A percentile compares a stretch with the other conserved stretches of the same genome.
Conservation (phyloP, 495 filamentous ascomycete genomes). For the Acidomyces sp. region DNA sequence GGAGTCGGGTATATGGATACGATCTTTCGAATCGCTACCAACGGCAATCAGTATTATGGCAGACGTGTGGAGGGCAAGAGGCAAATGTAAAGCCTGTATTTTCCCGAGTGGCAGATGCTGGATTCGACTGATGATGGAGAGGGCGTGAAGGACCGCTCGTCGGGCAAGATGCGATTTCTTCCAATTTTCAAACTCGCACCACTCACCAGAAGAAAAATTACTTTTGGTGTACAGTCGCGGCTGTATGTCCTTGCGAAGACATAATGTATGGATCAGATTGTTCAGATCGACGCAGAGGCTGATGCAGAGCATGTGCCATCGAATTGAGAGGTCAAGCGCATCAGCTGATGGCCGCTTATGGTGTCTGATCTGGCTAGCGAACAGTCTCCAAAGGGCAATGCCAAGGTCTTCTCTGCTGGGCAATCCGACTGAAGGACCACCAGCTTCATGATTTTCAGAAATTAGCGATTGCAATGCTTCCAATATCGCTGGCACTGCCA, state of each 20-base stretch:
- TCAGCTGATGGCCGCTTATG: neutral
- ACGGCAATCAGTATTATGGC: neutral
- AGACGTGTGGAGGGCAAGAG: neutral
- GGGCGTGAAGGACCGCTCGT: neutral
- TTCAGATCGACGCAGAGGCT: neutral
- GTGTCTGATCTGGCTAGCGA: neutral
- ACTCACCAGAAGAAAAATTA: neutral
- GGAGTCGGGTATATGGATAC: neutral
- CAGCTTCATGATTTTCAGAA: neutral
- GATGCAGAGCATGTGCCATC: neutral
- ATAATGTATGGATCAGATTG: neutral
- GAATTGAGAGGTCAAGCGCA: neutral
- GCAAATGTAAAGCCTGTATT: neutral
- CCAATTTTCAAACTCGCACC: neutral
- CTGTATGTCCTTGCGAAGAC: neutral
- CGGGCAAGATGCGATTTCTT: neutral
- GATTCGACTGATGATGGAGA: neutral
- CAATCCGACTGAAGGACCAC: neutral
- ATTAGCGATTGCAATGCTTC: neutral
- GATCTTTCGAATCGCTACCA: neutral
- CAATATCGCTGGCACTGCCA: neutral
- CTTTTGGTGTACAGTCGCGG: neutral
- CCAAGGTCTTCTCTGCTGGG: neutral
- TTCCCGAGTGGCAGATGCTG: neutral
- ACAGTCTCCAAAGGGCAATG: neutral